Percentiles rank a stretch among this genome's conserved stretches.
Conservation (phyloP, 2,329 filamentous ascomycete genomes). For the Ophidiomyces ophidiicola region DNA sequence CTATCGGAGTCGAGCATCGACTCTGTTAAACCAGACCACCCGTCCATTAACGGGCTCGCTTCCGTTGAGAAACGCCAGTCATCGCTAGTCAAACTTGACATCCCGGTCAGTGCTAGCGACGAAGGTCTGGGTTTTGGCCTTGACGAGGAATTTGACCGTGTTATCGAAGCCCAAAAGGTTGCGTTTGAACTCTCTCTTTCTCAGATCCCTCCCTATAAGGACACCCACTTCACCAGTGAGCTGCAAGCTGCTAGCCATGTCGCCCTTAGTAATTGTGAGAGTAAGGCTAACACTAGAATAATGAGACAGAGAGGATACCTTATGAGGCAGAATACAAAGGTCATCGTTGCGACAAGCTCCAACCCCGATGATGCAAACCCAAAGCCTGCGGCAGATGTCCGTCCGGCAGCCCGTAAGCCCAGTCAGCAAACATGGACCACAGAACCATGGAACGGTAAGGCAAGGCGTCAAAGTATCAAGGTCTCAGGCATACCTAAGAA, state of each 20-base stretch:
- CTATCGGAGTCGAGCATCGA: slow-evolving; percentile 2
- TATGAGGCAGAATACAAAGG: slow-evolving; percentile 96
- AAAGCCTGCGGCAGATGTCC: slow-evolving; percentile 23
- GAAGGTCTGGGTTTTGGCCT: slow-evolving; percentile 70
- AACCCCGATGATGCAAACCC: slow-evolving; percentile 45
- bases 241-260: slow-evolving; percentile 19
- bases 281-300: slow-evolving; percentile 50
- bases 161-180: slow-evolving; percentile 97
- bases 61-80: slow-evolving; percentile 46
- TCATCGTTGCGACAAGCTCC: slow-evolving; percentile 75
- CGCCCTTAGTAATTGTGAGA: slow-evolving; percentile 19
- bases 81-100: slow-evolving; percentile 68
- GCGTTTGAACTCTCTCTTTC: slow-evolving; percentile 40
- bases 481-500: slow-evolving; percentile 49
- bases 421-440: slow-evolving; percentile 91
- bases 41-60: not conserved
- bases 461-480: slow-evolving; percentile 53
- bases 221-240: slow-evolving; percentile 2
- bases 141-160: slow-evolving; percentile 83
- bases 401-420: slow-evolving; percentile 61
- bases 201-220: slow-evolving; percentile 20
- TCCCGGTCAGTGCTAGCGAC: slow-evolving; percentile 57
- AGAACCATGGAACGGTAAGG: slow-evolving; percentile 86
- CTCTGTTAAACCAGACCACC: slow-evolving; percentile 2
- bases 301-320: slow-evolving; percentile 85